These are phyloP conservation scores for Albugo candida DNA, from an alignment of 352 stramenopile genomes.

Conservation along the genomic window DNA sequence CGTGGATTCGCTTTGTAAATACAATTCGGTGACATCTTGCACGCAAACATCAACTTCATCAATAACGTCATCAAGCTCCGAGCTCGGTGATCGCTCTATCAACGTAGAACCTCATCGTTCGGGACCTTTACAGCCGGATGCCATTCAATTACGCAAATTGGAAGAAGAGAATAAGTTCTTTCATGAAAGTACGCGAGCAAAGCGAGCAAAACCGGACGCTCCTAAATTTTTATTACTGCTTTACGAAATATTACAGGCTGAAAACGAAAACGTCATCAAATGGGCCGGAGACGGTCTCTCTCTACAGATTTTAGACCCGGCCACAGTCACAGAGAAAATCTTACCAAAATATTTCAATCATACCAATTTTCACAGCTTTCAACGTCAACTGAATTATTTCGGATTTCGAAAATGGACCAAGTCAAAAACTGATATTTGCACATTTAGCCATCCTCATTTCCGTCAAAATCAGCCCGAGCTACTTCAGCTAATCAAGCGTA, in stretches of 20 bases:
- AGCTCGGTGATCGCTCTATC: too few species aligned
- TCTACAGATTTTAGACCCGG: slow-evolving; percentile 28
- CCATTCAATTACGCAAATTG: too few species aligned
- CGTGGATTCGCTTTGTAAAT: too few species aligned
- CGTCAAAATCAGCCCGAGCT: slow-evolving; percentile 47
- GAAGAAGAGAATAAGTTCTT: too few species aligned
- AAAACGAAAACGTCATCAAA: slow-evolving; percentile 25
- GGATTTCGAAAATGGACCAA: slow-evolving; percentile 55
- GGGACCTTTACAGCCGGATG: too few species aligned
- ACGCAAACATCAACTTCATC: too few species aligned
- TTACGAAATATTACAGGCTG: slow-evolving; percentile 27
- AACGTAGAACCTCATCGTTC: too few species aligned
- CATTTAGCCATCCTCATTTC: slow-evolving; percentile 69
- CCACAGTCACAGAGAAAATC: slow-evolving; percentile 37
- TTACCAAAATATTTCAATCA: slow-evolving; percentile 82
- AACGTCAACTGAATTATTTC: slow-evolving; percentile 82
- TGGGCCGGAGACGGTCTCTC: slow-evolving; percentile 26
- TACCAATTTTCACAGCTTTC: slow-evolving; percentile 75
- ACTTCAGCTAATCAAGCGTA: slow-evolving; percentile 60
- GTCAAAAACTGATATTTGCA: slow-evolving; percentile 66
- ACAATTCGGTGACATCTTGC: too few species aligned
- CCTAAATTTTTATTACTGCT: slow-evolving; percentile 36
- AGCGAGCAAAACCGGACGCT: slow-evolving; percentile 18
- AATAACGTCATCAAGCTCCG: too few species aligned
- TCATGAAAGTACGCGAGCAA: background rate